Percentiles rank a stretch among this genome's conserved stretches.
These are phyloP conservation scores for Colletotrichum cereale DNA, from an alignment of 2,329 filamentous ascomycete species.

Conservation along the genomic window DNA sequence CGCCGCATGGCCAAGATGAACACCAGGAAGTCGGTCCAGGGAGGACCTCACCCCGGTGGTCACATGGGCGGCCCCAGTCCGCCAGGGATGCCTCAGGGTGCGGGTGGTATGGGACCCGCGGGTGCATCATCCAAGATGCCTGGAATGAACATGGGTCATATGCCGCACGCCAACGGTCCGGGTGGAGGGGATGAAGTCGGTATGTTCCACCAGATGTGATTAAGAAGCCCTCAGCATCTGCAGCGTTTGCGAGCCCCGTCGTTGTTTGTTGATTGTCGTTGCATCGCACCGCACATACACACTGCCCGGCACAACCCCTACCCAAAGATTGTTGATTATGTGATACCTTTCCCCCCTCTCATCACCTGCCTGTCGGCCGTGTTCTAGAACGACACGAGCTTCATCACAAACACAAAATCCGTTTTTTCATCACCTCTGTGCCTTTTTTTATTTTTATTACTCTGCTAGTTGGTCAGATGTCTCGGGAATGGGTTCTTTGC, in stretches of 20 bases:
- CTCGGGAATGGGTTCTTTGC: slow-evolving; percentile 50
- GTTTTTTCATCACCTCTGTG: slow-evolving; percentile 38
- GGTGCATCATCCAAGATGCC: slow-evolving; percentile 72
- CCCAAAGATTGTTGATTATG: slow-evolving; percentile 42
- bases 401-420: slow-evolving; percentile 37
- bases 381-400: slow-evolving; percentile 40
- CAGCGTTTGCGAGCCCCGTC: slow-evolving; percentile 50
- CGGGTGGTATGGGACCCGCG: slow-evolving; percentile 72
- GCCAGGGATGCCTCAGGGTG: slow-evolving; percentile 72
- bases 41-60: slow-evolving; percentile 66
- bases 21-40: slow-evolving; percentile 80
- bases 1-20: slow-evolving; percentile 97
- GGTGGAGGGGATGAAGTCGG: slow-evolving; percentile 87
- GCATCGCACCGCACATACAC: slow-evolving; percentile 42
- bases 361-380: slow-evolving; percentile 37
- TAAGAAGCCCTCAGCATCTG: slow-evolving; percentile 50
- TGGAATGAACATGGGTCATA: slow-evolving; percentile 74
- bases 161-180: slow-evolving; percentile 79
- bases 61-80: slow-evolving; percentile 78
- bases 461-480: slow-evolving; percentile 41
- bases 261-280: slow-evolving; percentile 43
- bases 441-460: slow-evolving; percentile 38
- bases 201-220: slow-evolving; percentile 98
- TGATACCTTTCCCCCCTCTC: slow-evolving; percentile 50
- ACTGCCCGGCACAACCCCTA: slow-evolving; percentile 38